A percentile compares a stretch with the other conserved stretches of the same genome.
Evolutionary conservation across 371 early-diverging fungal genomes (phyloP).

Genomic region (Haplosporangium sp.): DNA sequence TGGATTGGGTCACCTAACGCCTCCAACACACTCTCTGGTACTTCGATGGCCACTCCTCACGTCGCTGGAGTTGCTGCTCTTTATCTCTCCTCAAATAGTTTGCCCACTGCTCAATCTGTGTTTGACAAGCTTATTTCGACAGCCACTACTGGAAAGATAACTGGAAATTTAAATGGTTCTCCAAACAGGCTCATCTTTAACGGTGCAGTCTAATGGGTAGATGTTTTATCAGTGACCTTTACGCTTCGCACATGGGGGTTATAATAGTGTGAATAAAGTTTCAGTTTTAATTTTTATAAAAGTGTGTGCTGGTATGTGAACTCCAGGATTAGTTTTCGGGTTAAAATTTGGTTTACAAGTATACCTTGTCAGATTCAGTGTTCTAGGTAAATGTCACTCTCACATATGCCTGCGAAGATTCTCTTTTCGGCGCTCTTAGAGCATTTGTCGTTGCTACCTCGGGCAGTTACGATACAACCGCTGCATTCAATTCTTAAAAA

Average conservation of each 20-base stretch:
- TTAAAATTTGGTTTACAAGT: no score
- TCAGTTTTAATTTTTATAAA: no score
- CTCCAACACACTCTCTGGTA: constrained; percentile 55
- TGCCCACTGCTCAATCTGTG: constrained; percentile 22
- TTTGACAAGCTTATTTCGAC: not conserved
- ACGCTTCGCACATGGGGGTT: not conserved
- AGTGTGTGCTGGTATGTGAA: no score
- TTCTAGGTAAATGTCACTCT: no score
- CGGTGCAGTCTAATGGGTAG: not conserved
- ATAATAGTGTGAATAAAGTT: no score
- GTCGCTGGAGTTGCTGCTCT: constrained; percentile 72
- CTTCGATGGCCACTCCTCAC: constrained; percentile 69
- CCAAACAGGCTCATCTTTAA: not conserved
- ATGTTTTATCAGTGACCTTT: not conserved
- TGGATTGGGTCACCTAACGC: constrained; percentile 29
- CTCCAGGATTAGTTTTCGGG: no score
- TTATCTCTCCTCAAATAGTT: constrained; percentile 11
- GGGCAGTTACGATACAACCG: no score
- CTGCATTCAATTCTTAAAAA: no score
- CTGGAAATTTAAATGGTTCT: not conserved
- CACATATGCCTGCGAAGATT: no score
- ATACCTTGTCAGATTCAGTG: no score
- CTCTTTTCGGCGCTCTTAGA: no score
- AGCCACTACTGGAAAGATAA: not conserved
- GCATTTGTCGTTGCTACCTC: no score